Base-by-base conservation (phyloP, 2,329 filamentous ascomycete genomes). In the Polychaeton citri region DNA sequence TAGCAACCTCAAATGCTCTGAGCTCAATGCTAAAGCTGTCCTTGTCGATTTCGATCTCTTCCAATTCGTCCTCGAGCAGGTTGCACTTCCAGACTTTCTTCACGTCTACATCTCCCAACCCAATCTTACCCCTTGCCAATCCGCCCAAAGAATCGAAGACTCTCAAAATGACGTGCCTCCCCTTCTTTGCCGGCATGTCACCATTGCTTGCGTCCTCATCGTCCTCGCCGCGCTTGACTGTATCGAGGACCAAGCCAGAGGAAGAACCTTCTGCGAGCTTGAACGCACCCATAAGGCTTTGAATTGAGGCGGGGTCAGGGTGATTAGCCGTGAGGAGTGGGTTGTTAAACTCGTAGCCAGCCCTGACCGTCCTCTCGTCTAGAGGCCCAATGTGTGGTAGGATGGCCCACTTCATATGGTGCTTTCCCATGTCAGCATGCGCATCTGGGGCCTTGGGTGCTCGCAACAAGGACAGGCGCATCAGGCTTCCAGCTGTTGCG, bases 401-500 rank as follows among this genome's bases (percentile, higher is more conserved):
- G 46, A 96, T 86, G 16, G 84, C 87, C 72, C 88, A 96, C 42
- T 81, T 79, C 48, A 95, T 92, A 43, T 71, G 71, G 58, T 96
- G 88, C 34, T 46, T 45, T 32, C 60, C 88, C 86, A 96, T 95
- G 55, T 96, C 88, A 28, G 88, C 88, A 51, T 94, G 79, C 5
- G 76, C 86, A 57, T 96, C 88, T 1, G 88, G 88, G 0, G 88
- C 87, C 57, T 96, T 96, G 16, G 88, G 82, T 5, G 86, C 78
- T 28, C 88, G 78, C 13, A 95, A 71, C 15, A 96, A 70, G 10
- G 80, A 87, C 7, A 96, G 68, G 4, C 88, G 77, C 88, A 96
- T 96, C 37, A 86, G 59, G 54, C 81, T 90, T 30, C 88, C 88
- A 32, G 73, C 76, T 10, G 86, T 93, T 16, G 88, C 88, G 54